phyloP scores from a whole-genome alignment of 192 early-diverging fungal species.

The Rhizoclosmatium sp. region DNA sequence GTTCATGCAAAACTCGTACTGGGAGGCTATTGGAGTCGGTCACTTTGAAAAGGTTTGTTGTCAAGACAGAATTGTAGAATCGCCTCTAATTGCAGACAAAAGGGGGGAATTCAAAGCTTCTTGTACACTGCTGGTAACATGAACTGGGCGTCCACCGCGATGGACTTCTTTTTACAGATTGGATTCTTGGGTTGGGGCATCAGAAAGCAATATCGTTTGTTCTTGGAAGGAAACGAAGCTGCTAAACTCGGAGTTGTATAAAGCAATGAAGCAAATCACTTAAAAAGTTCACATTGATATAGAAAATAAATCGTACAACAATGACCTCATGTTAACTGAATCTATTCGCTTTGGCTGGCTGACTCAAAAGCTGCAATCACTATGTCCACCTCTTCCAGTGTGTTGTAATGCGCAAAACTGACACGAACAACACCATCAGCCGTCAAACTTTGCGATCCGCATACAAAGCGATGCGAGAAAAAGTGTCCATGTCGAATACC shows the following conservation, averaged over 20 bases:
- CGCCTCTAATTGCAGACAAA: neutral
- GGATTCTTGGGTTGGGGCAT: neutral
- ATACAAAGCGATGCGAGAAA: conserved; percentile 36
- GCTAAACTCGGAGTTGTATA: neutral
- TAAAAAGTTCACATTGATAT: no score
- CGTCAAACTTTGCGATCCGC: conserved; percentile 8
- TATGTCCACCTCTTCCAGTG: conserved; percentile 41
- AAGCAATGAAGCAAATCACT: no score
- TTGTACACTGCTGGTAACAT: neutral
- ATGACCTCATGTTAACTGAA: no score
- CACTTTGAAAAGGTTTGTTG: no score
- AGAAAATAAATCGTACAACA: no score
- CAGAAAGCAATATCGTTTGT: neutral
- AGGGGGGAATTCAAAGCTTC: neutral
- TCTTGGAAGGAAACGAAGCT: neutral
- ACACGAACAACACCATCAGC: conserved; percentile 41
- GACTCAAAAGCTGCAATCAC: conserved; percentile 28
- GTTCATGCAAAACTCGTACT: neutral
- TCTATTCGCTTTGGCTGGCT: no score
- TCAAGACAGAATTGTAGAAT: neutral
- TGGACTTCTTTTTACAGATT: neutral
- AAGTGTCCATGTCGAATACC: conserved; percentile 33
- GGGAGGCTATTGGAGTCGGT: neutral
- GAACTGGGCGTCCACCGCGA: neutral
- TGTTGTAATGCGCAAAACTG: conserved; percentile 48